Evolutionary conservation across 163 green algal genomes (phyloP).

Genomic region (Prototheca wickerhamii): DNA sequence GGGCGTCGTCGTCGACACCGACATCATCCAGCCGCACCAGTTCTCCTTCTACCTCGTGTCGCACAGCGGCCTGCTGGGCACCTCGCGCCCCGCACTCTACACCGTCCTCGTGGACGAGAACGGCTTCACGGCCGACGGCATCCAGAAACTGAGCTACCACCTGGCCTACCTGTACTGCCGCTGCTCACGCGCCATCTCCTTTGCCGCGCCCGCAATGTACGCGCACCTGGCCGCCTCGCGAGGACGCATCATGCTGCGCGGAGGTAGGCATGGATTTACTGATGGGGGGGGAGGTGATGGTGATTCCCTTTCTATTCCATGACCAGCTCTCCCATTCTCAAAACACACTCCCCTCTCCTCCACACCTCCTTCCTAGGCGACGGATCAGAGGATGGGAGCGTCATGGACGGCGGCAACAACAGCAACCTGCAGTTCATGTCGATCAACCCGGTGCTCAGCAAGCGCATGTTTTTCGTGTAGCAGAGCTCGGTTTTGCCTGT

Average conservation of each 20-base stretch:
- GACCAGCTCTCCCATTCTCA: no score
- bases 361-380: no score
- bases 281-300: constrained; percentile 4
- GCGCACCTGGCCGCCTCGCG: constrained; percentile 79
- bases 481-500: no score
- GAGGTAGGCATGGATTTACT: constrained; percentile 8
- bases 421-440: constrained; percentile 26
- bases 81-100: constrained; percentile 62
- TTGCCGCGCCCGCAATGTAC: constrained; percentile 69
- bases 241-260: constrained; percentile 39
- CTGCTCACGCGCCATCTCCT: constrained; percentile 52
- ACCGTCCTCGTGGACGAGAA: constrained; percentile 82
- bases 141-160: constrained; percentile 78
- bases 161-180: constrained; percentile 77
- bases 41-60: constrained; percentile 82
- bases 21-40: constrained; percentile 52
- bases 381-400: constrained; percentile 7
- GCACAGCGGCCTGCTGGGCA: constrained; percentile 73
- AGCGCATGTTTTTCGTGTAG: not conserved
- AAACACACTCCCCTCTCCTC: no score
- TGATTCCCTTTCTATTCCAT: no score
- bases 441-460: constrained; percentile 29
- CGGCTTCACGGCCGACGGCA: constrained; percentile 56
- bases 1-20: constrained; percentile 59
- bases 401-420: constrained; percentile 4